Conservation (phyloP, 163 green algal species). For the Chlorella variabilis region DNA sequence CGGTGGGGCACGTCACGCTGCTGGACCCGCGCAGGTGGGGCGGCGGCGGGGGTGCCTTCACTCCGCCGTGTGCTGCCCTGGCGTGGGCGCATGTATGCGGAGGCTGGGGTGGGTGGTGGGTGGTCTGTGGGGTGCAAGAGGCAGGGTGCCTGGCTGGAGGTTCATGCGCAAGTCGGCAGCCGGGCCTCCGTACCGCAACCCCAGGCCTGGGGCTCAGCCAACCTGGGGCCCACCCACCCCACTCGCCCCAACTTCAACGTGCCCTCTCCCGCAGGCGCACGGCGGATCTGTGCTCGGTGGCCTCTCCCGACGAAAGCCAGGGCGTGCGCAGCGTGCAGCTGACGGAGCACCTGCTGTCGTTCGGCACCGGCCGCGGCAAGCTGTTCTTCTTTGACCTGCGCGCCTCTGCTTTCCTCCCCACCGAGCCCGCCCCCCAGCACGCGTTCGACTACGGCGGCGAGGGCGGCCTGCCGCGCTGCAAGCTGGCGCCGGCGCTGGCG, state of each 20-base stretch:
- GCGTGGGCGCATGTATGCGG: too few relatives aligned
- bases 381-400: slow-evolving; percentile 64
- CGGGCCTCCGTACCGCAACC: too few relatives aligned
- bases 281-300: not conserved
- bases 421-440: not conserved
- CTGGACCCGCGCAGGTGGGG: slow-evolving; percentile 50
- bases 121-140: too few relatives aligned
- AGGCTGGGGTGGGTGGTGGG: too few relatives aligned
- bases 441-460: not conserved
- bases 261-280: not conserved
- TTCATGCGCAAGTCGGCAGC: too few relatives aligned
- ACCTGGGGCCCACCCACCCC: too few relatives aligned
- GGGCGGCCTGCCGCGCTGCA: slow-evolving; percentile 7
- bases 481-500: slow-evolving; percentile 9
- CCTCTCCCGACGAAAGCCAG: slow-evolving; percentile 32
- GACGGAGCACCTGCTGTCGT: slow-evolving; percentile 52
- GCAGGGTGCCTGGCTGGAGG: too few relatives aligned
- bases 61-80: too few relatives aligned
- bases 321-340: slow-evolving; percentile 61
- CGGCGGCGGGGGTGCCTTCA: too few relatives aligned
- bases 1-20: slow-evolving; percentile 52
- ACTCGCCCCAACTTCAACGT: too few relatives aligned
- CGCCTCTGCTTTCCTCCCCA: slow-evolving; percentile 10
- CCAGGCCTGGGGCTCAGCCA: too few relatives aligned
- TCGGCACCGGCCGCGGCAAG: slow-evolving; percentile 55